These are phyloP conservation scores for Solanum dulcamara DNA, from an alignment of 257 asterid genomes.

Conservation along the genomic window DNA sequence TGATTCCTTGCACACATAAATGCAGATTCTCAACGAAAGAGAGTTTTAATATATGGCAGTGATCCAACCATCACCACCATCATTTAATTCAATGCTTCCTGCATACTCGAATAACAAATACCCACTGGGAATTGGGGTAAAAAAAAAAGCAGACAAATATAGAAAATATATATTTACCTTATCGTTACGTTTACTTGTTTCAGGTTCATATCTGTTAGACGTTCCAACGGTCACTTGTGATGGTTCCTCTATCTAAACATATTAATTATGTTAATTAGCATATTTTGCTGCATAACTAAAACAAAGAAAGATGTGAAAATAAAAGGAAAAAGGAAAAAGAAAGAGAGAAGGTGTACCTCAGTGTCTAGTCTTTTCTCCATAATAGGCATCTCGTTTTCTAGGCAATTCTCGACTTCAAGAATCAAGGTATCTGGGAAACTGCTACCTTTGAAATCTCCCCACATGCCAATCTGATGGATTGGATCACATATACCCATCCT, in stretches of 20 bases:
- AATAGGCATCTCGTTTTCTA: constrained; percentile 45
- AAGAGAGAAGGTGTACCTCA: background rate
- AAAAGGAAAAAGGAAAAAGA: background rate
- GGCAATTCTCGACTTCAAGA: constrained; percentile 39
- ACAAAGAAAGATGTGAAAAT: background rate
- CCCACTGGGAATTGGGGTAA: background rate
- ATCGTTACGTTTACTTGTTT: constrained; percentile 46
- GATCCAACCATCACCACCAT: background rate
- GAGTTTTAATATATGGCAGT: background rate
- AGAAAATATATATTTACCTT: constrained; percentile 34
- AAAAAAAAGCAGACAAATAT: background rate
- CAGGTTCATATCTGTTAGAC: constrained; percentile 66
- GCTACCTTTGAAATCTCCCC: constrained; percentile 64
- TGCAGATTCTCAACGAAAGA: background rate
- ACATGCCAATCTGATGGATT: constrained; percentile 52
- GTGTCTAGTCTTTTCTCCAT: background rate
- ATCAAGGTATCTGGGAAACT: constrained; percentile 30
- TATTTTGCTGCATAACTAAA: background rate
- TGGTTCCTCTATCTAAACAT: constrained; percentile 55
- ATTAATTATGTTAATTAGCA: background rate
- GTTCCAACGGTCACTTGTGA: constrained; percentile 61
- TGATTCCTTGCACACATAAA: background rate
- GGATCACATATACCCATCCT: constrained; percentile 79
- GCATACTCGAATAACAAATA: background rate
- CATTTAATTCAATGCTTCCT: background rate